Percentiles rank a stretch among this genome's conserved stretches.
These are phyloP conservation scores for Mycena alexandri DNA, from an alignment of 768 basidiomycete genomes.

Conservation along the genomic window DNA sequence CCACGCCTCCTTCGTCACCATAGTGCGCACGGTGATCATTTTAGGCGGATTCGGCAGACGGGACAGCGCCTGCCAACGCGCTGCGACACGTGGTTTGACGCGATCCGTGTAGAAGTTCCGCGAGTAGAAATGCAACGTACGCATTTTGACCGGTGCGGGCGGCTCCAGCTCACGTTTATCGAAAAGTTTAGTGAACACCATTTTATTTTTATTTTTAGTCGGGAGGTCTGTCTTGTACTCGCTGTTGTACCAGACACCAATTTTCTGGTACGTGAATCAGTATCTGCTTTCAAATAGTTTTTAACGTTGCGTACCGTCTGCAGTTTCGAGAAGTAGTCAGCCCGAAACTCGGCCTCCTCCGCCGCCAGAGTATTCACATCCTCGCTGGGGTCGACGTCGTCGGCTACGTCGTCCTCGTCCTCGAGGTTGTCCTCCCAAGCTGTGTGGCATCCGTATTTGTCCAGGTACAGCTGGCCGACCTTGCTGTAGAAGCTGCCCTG, in stretches of 20 bases:
- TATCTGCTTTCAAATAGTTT: too few species aligned
- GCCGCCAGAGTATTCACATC: not conserved
- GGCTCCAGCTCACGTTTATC: constrained; percentile 3
- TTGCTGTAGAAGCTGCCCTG: not conserved
- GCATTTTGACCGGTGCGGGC: not conserved
- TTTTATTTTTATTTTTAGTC: not conserved
- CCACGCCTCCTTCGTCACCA: constrained; percentile 9
- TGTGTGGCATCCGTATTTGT: constrained; percentile 6
- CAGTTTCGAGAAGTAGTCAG: not conserved
- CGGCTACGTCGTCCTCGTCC: not conserved
- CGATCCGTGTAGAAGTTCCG: not conserved
- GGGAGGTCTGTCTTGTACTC: not conserved
- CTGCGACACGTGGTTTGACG: not conserved
- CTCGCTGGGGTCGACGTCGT: constrained; percentile 13
- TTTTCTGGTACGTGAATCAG: not conserved
- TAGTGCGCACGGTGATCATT: not conserved
- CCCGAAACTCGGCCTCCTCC: not conserved
- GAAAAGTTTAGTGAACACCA: constrained; percentile 12
- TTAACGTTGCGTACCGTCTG: too few species aligned
- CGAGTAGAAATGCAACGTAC: constrained; percentile 7
- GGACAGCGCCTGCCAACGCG: not conserved
- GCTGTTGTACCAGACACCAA: constrained; percentile 5
- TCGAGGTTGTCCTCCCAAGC: not conserved
- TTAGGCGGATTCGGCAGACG: not conserved
- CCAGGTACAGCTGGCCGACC: not conserved